phyloP scores from a whole-genome alignment of 2,329 filamentous ascomycete genomes.

The Cadophora luteo-olivacea region DNA sequence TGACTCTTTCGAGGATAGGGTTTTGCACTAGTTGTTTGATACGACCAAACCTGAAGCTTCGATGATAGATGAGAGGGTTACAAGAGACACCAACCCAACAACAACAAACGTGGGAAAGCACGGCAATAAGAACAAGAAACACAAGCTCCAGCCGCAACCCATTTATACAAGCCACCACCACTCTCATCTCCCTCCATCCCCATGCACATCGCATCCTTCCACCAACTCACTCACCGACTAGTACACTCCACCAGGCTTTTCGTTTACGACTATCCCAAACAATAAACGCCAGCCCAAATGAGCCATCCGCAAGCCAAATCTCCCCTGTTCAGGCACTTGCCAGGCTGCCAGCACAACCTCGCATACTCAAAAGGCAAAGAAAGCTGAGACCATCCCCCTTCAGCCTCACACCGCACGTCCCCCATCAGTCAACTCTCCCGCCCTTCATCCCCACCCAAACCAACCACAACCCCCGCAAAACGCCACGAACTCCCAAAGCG shows the following conservation, averaged over 20 bases:
- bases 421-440: not conserved
- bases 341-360: not conserved
- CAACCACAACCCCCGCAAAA: not conserved
- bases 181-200: not conserved
- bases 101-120: not conserved
- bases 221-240: not conserved
- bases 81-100: not conserved
- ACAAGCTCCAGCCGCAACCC: not conserved
- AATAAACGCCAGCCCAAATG: not conserved
- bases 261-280: not conserved
- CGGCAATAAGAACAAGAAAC: not conserved
- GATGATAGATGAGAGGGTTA: not conserved
- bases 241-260: not conserved
- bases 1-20: not conserved
- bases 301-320: not conserved
- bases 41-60: not conserved
- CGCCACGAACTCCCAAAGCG: not conserved
- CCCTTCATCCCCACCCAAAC: not conserved
- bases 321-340: not conserved
- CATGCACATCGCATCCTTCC: not conserved
- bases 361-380: not conserved
- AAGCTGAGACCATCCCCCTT: not conserved
- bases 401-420: slow-evolving; percentile 8
- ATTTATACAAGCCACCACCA: not conserved
- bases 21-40: not conserved